phyloP scores from a whole-genome alignment of 2,329 filamentous ascomycete genomes.

The Verticillium zaregamsianum region DNA sequence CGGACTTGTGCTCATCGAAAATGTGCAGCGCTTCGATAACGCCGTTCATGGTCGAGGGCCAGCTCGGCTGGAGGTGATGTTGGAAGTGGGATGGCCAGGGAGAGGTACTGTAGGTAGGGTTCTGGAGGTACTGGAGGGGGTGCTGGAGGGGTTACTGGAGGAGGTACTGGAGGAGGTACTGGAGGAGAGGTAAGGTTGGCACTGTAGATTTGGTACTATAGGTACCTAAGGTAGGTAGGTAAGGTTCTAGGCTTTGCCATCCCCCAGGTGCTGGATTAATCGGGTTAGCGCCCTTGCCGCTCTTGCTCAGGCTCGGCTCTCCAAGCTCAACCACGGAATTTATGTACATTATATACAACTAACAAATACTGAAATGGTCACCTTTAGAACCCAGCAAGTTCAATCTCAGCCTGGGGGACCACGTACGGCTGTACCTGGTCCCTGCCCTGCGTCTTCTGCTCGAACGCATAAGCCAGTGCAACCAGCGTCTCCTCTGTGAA shows the following conservation, averaged over 20 bases:
- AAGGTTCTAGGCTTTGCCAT: too few relatives aligned
- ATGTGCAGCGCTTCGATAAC: constrained; percentile 95
- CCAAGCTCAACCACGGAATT: too few relatives aligned
- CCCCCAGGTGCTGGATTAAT: too few relatives aligned
- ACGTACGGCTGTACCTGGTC: constrained; percentile 21
- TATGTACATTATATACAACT: too few relatives aligned
- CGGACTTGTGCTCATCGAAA: constrained; percentile 91
- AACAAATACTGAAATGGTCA: too few relatives aligned
- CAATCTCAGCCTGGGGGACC: constrained; percentile 26
- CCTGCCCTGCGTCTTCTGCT: constrained; percentile 47
- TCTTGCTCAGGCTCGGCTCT: too few relatives aligned
- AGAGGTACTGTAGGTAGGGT: too few relatives aligned
- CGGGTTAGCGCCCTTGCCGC: too few relatives aligned
- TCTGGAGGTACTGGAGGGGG: too few relatives aligned
- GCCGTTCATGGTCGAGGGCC: constrained; percentile 63
- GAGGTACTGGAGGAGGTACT: background rate
- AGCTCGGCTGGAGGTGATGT: constrained; percentile 16
- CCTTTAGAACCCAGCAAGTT: constrained; percentile 13
- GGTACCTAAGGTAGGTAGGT: too few relatives aligned
- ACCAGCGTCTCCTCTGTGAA: constrained; percentile 60
- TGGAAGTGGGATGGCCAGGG: background rate
- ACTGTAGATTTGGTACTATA: too few relatives aligned
- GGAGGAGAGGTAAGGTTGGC: too few relatives aligned
- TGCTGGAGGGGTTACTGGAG: background rate
- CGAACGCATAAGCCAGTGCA: constrained; percentile 63